Evolutionary conservation across 2,329 filamentous ascomycete genomes (phyloP).

Genomic region (Cercospora beticola): DNA sequence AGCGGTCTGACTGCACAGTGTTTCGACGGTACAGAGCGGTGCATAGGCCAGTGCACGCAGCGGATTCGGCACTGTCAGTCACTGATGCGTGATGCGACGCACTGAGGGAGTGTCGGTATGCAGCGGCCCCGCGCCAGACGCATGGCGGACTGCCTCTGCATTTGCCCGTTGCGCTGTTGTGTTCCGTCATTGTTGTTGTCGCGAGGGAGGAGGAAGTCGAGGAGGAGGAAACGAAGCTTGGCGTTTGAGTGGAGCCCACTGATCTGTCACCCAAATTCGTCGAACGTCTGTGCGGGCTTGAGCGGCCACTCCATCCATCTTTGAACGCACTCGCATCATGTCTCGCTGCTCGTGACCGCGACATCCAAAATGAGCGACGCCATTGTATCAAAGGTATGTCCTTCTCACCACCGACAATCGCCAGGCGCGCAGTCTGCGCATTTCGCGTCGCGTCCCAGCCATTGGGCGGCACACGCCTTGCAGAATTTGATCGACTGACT

Average conservation of each 20-base stretch:
- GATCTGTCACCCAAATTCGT: constrained; percentile 2
- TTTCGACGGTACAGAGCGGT: not conserved
- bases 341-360: constrained; percentile 16
- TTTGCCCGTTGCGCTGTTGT: not conserved
- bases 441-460: not conserved
- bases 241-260: constrained; percentile 1
- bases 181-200: not conserved
- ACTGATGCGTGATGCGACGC: not conserved
- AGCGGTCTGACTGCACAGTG: not conserved
- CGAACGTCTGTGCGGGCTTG: not conserved
- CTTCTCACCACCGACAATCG: not conserved
- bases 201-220: not conserved
- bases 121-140: not conserved
- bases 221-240: not conserved
- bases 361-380: constrained; percentile 15
- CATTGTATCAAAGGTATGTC: constrained; percentile 15
- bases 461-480: constrained; percentile 9
- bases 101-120: not conserved
- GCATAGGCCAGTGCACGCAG: not conserved
- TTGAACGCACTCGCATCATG: constrained; percentile 5
- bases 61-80: not conserved
- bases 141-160: not conserved
- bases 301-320: not conserved
- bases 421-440: not conserved
- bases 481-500: constrained; percentile 27